Conservation (phyloP, 306 rosid species). For the Quercus cerris region DNA sequence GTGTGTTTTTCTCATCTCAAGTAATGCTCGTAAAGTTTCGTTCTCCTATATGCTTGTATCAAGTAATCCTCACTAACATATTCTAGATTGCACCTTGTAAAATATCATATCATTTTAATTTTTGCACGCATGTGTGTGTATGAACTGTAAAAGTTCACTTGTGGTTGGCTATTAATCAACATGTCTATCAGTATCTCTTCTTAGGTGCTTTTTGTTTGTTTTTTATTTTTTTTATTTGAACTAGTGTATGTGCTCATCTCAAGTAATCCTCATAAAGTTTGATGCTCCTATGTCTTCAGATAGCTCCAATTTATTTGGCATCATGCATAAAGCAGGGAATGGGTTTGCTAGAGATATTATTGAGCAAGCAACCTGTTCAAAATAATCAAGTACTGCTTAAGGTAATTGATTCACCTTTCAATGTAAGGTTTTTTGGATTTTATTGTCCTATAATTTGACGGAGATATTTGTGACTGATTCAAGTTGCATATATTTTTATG, state of each 20-base stretch:
- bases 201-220: background rate
- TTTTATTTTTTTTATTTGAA: too few relatives aligned
- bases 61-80: background rate
- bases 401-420: slow-evolving; percentile 41
- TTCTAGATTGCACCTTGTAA: background rate
- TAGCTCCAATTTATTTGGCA: slow-evolving; percentile 93
- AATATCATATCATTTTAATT: background rate
- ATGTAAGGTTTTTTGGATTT: slow-evolving; percentile 6
- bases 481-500: slow-evolving; percentile 22
- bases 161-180: background rate
- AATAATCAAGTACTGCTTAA: slow-evolving; percentile 67
- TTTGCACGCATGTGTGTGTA: too few relatives aligned
- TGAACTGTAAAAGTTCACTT: too few relatives aligned
- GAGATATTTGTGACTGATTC: slow-evolving; percentile 27
- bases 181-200: background rate
- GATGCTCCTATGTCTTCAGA: slow-evolving; percentile 49
- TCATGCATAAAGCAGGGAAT: slow-evolving; percentile 95
- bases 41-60: slow-evolving; percentile 10
- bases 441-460: slow-evolving; percentile 8
- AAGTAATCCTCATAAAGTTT: slow-evolving; percentile 24
- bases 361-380: slow-evolving; percentile 75
- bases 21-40: slow-evolving; percentile 22
- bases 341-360: slow-evolving; percentile 72
- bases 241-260: background rate
- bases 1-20: background rate